Evolutionary conservation across 495 filamentous ascomycete genomes (phyloP).

Genomic region (Penicillium samsonianum): DNA sequence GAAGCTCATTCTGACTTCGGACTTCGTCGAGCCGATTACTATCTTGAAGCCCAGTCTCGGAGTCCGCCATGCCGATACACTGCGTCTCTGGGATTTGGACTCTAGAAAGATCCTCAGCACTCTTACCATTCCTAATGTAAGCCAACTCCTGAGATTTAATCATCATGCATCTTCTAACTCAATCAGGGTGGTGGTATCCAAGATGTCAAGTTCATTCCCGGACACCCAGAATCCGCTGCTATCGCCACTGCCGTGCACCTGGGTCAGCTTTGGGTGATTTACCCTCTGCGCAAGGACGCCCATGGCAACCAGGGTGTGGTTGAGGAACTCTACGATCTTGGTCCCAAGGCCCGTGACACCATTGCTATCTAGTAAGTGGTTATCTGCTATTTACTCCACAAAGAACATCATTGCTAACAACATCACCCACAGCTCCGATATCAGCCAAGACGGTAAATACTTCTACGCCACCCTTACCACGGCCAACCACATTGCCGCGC

Average conservation of each 20-base stretch:
- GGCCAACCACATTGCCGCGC: conserved; percentile 62
- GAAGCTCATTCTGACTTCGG: conserved; percentile 59
- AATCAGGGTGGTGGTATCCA: conserved; percentile 58
- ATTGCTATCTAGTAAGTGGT: conserved; percentile 56
- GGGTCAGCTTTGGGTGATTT: conserved; percentile 66
- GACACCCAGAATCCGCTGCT: conserved; percentile 58
- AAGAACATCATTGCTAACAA: conserved; percentile 7
- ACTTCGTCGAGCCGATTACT: conserved; percentile 61
- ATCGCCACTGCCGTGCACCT: conserved; percentile 63
- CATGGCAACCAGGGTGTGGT: conserved; percentile 58
- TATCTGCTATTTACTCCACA: neutral
- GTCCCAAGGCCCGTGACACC: conserved; percentile 55
- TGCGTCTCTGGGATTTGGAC: conserved; percentile 59
- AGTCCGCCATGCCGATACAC: conserved; percentile 54
- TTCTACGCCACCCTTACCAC: conserved; percentile 63
- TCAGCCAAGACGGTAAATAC: conserved; percentile 59
- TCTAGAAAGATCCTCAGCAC: conserved; percentile 57
- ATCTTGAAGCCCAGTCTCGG: conserved; percentile 60
- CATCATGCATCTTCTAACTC: neutral
- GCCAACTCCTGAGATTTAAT: conserved; percentile 7
- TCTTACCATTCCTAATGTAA: conserved; percentile 60
- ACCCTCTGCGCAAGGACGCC: conserved; percentile 55
- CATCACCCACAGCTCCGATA: conserved; percentile 46
- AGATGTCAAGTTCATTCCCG: conserved; percentile 67
- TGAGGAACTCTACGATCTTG: conserved; percentile 60